Percentiles rank a stretch among this genome's conserved stretches.
Evolutionary conservation across 202 grass and related monocot species (phyloP).

Genomic region (Zoysia matrella): DNA sequence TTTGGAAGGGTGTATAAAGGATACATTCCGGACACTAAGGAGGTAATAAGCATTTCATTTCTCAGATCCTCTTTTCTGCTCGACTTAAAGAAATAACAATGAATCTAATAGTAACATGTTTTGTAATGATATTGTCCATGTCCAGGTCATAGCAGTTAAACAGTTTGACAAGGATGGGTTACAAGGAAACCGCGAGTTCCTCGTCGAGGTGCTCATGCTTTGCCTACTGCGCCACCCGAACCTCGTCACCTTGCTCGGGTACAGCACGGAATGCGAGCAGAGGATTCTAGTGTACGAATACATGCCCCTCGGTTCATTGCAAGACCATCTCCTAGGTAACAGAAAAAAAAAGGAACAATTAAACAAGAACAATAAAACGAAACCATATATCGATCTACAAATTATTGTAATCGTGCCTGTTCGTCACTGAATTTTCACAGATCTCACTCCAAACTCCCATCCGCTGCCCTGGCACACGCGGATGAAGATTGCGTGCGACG

Average conservation of each 20-base stretch:
- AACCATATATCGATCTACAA: not conserved
- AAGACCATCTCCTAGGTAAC: slow-evolving; percentile 84
- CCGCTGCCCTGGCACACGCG: slow-evolving; percentile 76
- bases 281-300: no score
- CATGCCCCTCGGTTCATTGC: not conserved
- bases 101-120: slow-evolving; percentile 22
- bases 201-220: no score
- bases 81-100: slow-evolving; percentile 8
- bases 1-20: no score
- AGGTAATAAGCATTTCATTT: slow-evolving; percentile 51
- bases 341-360: not conserved
- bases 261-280: no score
- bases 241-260: no score
- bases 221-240: no score
- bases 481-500: slow-evolving; percentile 83
- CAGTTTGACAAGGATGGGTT: slow-evolving; percentile 60
- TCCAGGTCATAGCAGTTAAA: slow-evolving; percentile 83
- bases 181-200: no score
- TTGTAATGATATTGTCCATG: slow-evolving; percentile 29
- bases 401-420: slow-evolving; percentile 2
- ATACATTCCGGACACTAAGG: slow-evolving; percentile 60
- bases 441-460: slow-evolving; percentile 52
- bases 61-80: slow-evolving; percentile 13
- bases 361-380: not conserved
- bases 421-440: slow-evolving; percentile 44